Evolutionary conservation across 371 early-diverging fungal genomes (phyloP), one percentile per base, ranked within the genome.

Genomic region (Rhizopus sp.): DNA sequence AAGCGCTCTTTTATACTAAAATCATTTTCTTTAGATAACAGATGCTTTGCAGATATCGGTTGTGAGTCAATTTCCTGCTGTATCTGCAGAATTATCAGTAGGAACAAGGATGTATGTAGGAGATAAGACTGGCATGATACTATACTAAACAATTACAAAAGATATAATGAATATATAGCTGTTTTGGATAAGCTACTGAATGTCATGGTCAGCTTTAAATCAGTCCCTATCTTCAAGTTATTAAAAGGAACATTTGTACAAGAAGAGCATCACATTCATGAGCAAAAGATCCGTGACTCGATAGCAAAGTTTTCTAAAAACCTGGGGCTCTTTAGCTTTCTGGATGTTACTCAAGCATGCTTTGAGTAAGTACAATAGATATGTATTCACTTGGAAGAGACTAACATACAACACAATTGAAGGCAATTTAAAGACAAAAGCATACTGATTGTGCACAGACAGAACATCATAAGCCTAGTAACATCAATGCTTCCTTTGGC

Each of bases 221-320:
- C 78, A 4, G 59, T 64, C 1, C 62, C 64, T 3, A 53, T 90
- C 1, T 84, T 84, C 51, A 75, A 80, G 30, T 57, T 75, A 0
- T 56, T 89, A 29, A 67, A 82, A 30, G 68, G 73, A 0, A 72
- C 83, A 9, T 67, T 88, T 37, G 80, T 86, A 37, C 80, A 84
- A 39, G 81, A 86, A 39, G 59, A 68, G 3, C 65, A 84, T 10
- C 83, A 87, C 47, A 60, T 69, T 0, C 81, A 83, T 42, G 75
- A 78, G 12, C 66, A 70, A 15, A 64, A 59, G 7, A 75, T 85
- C 15, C 63, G 71, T 6, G 60, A 57, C 4, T 53, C 55, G 17
- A 67, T 83, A 7, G 64, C 73, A 0, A 71, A 59, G 0, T 83
- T 78, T 42, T 67, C 83, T 0, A 47, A 69, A 23, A 67, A 69